A percentile compares a stretch with the other conserved stretches of the same genome.
phyloP scores from a whole-genome alignment of 2,329 filamentous ascomycete species.

The Fusarium domesticum region DNA sequence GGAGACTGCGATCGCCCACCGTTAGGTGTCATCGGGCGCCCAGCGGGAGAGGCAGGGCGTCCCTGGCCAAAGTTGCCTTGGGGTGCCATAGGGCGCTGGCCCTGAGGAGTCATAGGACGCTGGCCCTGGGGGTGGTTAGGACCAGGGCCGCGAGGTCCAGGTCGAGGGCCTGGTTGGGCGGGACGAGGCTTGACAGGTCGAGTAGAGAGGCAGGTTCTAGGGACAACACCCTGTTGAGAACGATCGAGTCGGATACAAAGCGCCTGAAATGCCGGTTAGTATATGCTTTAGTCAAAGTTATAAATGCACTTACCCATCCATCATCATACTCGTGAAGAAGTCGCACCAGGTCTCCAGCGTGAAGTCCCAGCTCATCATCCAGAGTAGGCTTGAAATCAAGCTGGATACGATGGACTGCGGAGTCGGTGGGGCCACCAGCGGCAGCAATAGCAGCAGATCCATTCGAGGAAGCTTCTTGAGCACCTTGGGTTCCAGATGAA shows the following conservation, averaged over 20 bases:
- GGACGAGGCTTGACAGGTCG: constrained; percentile 84
- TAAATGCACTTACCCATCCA: constrained; percentile 73
- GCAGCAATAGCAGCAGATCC: constrained; percentile 60
- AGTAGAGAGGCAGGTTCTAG: constrained; percentile 88
- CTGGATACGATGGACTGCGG: constrained; percentile 84
- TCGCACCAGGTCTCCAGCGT: constrained; percentile 78
- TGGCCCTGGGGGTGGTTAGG: constrained; percentile 16
- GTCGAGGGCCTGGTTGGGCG: constrained; percentile 47
- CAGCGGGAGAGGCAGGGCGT: constrained; percentile 40
- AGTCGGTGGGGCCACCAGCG: constrained; percentile 56
- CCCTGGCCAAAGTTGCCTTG: constrained; percentile 29
- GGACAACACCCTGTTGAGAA: constrained; percentile 87
- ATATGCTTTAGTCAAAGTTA: not conserved
- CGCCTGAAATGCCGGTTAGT: constrained; percentile 55
- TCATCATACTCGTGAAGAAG: constrained; percentile 96
- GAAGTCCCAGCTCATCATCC: constrained; percentile 84
- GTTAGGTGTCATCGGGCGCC: constrained; percentile 30
- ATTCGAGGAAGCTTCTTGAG: constrained; percentile 41
- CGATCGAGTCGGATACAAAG: constrained; percentile 89
- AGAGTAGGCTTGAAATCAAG: constrained; percentile 91
- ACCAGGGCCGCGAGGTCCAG: constrained; percentile 38
- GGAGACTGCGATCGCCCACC: constrained; percentile 32
- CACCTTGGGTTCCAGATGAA: constrained; percentile 49
- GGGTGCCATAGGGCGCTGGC: constrained; percentile 40
- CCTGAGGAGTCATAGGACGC: constrained; percentile 22